Percentiles rank a stretch among this genome's conserved stretches.
Conservation (phyloP, 352 stramenopile species). For the Pythium oligandrum region DNA sequence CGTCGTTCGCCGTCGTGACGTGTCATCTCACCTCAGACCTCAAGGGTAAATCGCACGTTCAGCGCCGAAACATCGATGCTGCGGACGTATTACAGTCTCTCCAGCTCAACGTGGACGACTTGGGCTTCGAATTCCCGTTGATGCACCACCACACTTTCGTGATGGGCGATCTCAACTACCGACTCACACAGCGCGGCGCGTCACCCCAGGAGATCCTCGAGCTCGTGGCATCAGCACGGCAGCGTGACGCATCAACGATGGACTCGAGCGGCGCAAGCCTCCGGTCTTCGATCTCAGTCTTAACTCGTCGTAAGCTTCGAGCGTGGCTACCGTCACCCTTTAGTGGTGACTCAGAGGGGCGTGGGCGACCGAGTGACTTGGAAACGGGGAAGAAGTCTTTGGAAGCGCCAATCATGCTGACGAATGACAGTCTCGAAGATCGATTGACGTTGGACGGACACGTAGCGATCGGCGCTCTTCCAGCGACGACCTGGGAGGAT, state of each 20-base stretch:
- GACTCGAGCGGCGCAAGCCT: too few relatives aligned
- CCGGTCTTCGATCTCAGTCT: too few relatives aligned
- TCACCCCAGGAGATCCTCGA: constrained; percentile 55
- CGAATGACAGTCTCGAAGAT: constrained; percentile 3
- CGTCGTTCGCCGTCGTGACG: constrained; percentile 82
- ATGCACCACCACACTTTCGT: constrained; percentile 88
- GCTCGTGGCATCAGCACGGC: constrained; percentile 25
- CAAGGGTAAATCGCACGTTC: constrained; percentile 77
- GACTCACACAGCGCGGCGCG: constrained; percentile 53
- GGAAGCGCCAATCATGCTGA: constrained; percentile 5
- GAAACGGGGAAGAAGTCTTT: constrained; percentile 1
- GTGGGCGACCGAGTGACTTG: constrained; percentile 8
- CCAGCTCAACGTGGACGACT: constrained; percentile 74
- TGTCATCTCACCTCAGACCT: constrained; percentile 87
- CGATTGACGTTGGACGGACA: background rate
- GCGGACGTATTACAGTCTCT: constrained; percentile 71
- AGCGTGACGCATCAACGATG: too few relatives aligned
- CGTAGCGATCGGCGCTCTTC: background rate
- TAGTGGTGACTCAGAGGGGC: too few relatives aligned
- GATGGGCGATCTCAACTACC: constrained; percentile 89
- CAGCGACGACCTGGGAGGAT: constrained; percentile 51
- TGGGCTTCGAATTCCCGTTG: constrained; percentile 81
- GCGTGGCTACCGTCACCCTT: too few relatives aligned
- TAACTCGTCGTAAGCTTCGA: too few relatives aligned
- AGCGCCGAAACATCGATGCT: constrained; percentile 68